Evolutionary conservation across 345 rosid genomes (phyloP).

Genomic region (Mercurialis annua): DNA sequence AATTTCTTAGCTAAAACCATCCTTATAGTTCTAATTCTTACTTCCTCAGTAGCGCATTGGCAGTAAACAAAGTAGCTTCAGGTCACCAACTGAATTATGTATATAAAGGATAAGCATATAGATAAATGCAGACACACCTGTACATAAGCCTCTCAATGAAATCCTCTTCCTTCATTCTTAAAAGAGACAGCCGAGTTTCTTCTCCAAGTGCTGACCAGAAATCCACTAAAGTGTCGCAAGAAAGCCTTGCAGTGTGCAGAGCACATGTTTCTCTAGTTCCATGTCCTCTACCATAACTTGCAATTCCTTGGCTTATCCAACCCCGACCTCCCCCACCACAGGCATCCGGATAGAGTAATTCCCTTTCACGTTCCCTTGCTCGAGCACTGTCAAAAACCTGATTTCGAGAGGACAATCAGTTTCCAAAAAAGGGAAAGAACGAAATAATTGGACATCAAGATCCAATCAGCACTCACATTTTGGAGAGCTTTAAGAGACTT

Average conservation of each 20-base stretch:
- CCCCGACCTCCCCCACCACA: slow-evolving; percentile 98
- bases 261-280: slow-evolving; percentile 93
- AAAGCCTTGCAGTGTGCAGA: slow-evolving; percentile 89
- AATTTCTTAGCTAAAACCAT: slow-evolving; percentile 1
- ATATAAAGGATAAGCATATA: slow-evolving; percentile 20
- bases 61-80: not conserved
- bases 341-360: slow-evolving; percentile 95
- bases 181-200: slow-evolving; percentile 75
- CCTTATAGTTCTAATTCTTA: slow-evolving; percentile 3
- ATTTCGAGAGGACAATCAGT: slow-evolving; percentile 36
- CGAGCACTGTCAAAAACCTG: slow-evolving; percentile 96
- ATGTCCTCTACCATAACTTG: slow-evolving; percentile 81
- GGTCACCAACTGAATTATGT: slow-evolving; percentile 11
- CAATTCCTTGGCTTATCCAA: slow-evolving; percentile 91
- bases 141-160: slow-evolving; percentile 85
- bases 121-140: slow-evolving; percentile 59
- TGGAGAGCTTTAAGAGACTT: slow-evolving; percentile 73
- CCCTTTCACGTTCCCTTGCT: slow-evolving; percentile 87
- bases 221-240: slow-evolving; percentile 84
- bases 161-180: slow-evolving; percentile 98
- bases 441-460: not conserved
- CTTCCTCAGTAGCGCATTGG: not conserved
- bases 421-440: slow-evolving; percentile 17
- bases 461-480: slow-evolving; percentile 48
- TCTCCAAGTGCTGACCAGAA: slow-evolving; percentile 94